Conservation (phyloP, 768 basidiomycete genomes). For the Rubroboletus satanas region DNA sequence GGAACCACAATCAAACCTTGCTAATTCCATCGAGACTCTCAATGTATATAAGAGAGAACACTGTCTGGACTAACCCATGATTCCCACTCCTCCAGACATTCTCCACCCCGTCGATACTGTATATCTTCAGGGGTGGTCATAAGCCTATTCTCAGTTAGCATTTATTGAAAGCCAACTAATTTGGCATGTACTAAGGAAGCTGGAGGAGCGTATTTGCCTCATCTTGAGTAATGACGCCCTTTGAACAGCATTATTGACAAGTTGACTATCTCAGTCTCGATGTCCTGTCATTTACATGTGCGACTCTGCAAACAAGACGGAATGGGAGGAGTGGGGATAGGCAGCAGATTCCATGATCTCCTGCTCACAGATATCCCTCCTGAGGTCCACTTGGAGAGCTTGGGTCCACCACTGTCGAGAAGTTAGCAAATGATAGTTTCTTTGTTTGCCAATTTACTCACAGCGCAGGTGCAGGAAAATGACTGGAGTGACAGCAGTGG, state of each 20-base stretch:
- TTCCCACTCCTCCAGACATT: no score
- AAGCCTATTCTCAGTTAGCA: neutral
- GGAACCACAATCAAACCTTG: no score
- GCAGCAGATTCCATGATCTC: slow-evolving; percentile 4
- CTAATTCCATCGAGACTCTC: no score
- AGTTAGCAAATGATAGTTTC: neutral
- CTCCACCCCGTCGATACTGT: no score
- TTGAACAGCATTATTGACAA: neutral
- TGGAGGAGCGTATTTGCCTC: neutral
- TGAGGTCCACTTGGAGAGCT: neutral
- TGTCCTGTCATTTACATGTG: neutral
- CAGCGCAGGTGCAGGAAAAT: slow-evolving; percentile 4
- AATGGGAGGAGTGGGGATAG: slow-evolving; percentile 8
- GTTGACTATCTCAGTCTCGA: neutral
- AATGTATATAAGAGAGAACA: no score
- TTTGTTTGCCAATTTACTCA: neutral
- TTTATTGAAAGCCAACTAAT: neutral
- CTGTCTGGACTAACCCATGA: no score
- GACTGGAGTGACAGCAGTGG: slow-evolving; percentile 1
- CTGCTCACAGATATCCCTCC: neutral
- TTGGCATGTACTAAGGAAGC: neutral
- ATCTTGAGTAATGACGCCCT: neutral
- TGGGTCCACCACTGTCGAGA: neutral
- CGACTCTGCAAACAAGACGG: neutral
- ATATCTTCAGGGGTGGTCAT: neutral